phyloP scores from a whole-genome alignment of 2,329 filamentous ascomycete species.

The Scedosporium aurantiacum region DNA sequence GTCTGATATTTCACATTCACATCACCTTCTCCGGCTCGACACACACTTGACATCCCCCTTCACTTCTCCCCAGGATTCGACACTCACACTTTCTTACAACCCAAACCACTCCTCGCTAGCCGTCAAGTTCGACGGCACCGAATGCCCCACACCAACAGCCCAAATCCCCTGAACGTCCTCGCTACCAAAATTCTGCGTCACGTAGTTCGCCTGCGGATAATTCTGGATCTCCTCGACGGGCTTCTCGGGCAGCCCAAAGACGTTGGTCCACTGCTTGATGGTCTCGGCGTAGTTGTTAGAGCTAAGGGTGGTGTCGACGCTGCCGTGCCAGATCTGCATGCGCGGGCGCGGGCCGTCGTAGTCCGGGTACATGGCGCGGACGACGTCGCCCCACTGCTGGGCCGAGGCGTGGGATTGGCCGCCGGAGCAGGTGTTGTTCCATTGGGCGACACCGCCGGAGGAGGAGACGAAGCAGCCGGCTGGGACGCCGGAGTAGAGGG shows the following conservation, averaged over 20 bases:
- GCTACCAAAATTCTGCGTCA: slow-evolving; percentile 22
- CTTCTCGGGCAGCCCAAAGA: slow-evolving; percentile 28
- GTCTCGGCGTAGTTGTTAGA: slow-evolving; percentile 46
- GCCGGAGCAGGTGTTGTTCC: slow-evolving; percentile 40
- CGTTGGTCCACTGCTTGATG: slow-evolving; percentile 43
- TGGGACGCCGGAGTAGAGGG: slow-evolving; percentile 31
- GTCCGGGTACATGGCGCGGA: slow-evolving; percentile 33
- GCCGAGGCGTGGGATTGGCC: slow-evolving; percentile 31
- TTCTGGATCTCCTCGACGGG: slow-evolving; percentile 17
- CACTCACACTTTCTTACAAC: slow-evolving; percentile 2
- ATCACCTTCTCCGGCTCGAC: neutral
- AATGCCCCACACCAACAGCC: slow-evolving; percentile 10
- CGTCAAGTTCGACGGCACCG: slow-evolving; percentile 15
- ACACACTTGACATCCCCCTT: neutral
- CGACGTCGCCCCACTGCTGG: slow-evolving; percentile 36
- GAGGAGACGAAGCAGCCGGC: slow-evolving; percentile 33
- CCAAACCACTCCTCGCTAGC: slow-evolving; percentile 16
- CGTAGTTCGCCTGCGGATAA: slow-evolving; percentile 18
- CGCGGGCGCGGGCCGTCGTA: slow-evolving; percentile 38
- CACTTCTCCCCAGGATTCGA: neutral
- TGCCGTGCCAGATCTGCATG: slow-evolving; percentile 49
- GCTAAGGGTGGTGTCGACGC: slow-evolving; percentile 35
- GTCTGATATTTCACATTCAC: neutral
- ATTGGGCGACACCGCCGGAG: slow-evolving; percentile 23
- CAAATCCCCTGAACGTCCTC: slow-evolving; percentile 21